phyloP scores from a whole-genome alignment of 75 land plant species.

The Larix kaempferi region DNA sequence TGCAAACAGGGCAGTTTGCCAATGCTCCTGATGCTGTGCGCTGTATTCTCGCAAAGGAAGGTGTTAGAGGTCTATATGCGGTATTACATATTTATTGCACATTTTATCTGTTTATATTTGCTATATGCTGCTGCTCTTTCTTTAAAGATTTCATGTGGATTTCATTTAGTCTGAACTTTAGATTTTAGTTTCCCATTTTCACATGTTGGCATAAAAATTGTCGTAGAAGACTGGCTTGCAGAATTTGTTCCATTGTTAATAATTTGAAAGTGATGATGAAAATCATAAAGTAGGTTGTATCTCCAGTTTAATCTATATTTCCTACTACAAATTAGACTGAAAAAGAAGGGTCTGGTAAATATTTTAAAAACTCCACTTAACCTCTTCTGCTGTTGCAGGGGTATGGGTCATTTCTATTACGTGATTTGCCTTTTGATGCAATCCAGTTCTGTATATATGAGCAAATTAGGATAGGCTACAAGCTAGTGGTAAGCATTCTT shows the following conservation, averaged over 20 bases:
- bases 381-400: constrained; percentile 56
- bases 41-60: constrained; percentile 76
- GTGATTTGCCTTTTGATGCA: constrained; percentile 99
- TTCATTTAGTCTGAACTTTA: background rate
- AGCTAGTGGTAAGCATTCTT: constrained; percentile 55
- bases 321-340: too few species aligned
- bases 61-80: constrained; percentile 91
- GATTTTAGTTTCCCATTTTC: background rate
- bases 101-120: background rate
- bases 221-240: background rate
- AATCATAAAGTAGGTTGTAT: background rate
- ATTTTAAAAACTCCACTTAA: background rate
- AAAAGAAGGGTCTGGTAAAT: background rate
- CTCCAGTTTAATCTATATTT: background rate
- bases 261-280: background rate
- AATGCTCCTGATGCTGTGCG: constrained; percentile 86
- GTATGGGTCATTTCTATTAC: constrained; percentile 83
- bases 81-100: constrained; percentile 36
- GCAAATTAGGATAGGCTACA: constrained; percentile 84
- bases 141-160: constrained; percentile 5
- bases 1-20: constrained; percentile 97
- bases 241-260: background rate
- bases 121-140: background rate
- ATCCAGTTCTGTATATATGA: constrained; percentile 98
- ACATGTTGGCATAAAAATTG: background rate